phyloP scores from a whole-genome alignment of 2,329 filamentous ascomycete species.

The Pestalotiopsis sp. region DNA sequence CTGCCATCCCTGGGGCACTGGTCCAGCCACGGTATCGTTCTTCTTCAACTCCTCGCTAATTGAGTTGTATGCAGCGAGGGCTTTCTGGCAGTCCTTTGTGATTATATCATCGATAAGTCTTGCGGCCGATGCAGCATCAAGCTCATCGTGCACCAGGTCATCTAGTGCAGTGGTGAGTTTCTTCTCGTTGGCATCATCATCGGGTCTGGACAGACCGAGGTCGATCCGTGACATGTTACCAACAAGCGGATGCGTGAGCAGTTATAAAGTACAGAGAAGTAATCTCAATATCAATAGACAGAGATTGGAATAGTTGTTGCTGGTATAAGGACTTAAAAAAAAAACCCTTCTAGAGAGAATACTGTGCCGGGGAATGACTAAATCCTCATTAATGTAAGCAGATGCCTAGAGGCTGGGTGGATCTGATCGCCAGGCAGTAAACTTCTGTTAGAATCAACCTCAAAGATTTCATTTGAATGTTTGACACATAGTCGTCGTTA shows the following conservation, averaged over 20 bases:
- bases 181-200: constrained; percentile 7
- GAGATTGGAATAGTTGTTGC: not conserved
- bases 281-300: not conserved
- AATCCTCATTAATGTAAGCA: not conserved
- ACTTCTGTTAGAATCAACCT: not conserved
- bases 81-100: not conserved
- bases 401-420: not conserved
- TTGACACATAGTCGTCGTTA: too few species aligned
- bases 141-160: not conserved
- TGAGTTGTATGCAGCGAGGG: not conserved
- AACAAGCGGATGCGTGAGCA: not conserved
- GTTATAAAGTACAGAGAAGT: too few species aligned
- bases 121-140: not conserved
- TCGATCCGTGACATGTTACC: not conserved
- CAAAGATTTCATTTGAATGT: too few species aligned
- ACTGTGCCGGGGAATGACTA: not conserved
- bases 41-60: not conserved
- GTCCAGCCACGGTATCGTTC: not conserved
- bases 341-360: too few species aligned
- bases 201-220: constrained; percentile 1
- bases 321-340: not conserved
- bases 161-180: not conserved
- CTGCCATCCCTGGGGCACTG: constrained; percentile 2
- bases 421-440: not conserved
- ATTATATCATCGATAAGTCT: not conserved